Evolutionary conservation across 768 basidiomycete genomes (phyloP), one percentile per base, ranked within the genome.

Genomic region (Mycena alexandri): DNA sequence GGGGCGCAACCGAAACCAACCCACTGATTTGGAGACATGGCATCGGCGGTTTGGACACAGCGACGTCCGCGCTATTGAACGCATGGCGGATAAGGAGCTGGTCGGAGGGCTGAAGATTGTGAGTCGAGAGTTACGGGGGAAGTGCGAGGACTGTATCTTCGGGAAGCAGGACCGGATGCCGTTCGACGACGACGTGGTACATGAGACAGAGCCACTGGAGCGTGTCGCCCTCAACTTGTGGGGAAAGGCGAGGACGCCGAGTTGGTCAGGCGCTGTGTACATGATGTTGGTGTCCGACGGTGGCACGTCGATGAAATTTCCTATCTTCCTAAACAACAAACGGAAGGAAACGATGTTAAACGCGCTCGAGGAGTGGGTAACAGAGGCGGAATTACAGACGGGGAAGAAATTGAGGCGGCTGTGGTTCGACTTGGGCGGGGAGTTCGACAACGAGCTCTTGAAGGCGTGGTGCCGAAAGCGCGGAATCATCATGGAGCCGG

Each of bases 71-170:
- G n/a, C n/a, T n/a, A n/a, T n/a, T n/a, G 0, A 46, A 0, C 44
- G 60, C 5, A 63, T 75, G 68, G 34, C 61, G 4, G 53, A 7
- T 5, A 24, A 25, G 16, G 19, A 61, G 0, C 42, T 75, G 1
- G 75, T 77, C 1, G 65, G 72, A 9, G 75, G 76, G 0, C 44
- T 79, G 6, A 43, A 63, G 1, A 61, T 76, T 63, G n/a, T n/a
- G n/a, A n/a, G n/a, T n/a, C n/a, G n/a, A n/a, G n/a, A n/a, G n/a
- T n/a, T n/a, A 11, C 29, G 43, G 6, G 72, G 72, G 0, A 19
- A 55, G 12, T 77, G 75, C n/a, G n/a, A 76, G n/a, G 72, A 75
- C 48, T 78, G 79, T 56, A 71, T 77, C 0, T 72, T 71, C 38
- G 75, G 75, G 3, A 78, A 78, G 51, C 74, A 76, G 9, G 56